phyloP scores from a whole-genome alignment of 2,329 filamentous ascomycete genomes.

The Didymella lethalis region DNA sequence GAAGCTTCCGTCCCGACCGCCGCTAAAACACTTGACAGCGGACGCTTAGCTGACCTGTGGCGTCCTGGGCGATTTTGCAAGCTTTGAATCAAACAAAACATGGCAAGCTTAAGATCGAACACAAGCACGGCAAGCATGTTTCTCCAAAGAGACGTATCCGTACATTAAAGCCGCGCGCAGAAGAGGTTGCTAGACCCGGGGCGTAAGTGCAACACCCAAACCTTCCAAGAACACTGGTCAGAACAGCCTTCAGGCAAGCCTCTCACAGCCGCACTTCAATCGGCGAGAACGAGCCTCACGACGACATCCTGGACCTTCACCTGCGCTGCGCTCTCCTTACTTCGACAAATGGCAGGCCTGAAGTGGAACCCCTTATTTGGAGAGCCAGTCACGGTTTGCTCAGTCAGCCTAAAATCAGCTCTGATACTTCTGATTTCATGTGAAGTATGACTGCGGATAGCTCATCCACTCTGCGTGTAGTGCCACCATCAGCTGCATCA shows the following conservation, averaged over 20 bases:
- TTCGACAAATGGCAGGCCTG: neutral
- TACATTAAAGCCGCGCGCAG: neutral
- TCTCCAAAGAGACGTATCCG: neutral
- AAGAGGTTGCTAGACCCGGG: neutral
- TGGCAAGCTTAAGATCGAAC: neutral
- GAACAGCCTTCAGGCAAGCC: neutral
- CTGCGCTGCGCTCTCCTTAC: neutral
- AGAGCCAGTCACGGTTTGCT: neutral
- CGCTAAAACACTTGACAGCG: constrained; percentile 30
- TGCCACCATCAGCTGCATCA: constrained; percentile 4
- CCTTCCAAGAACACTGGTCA: neutral
- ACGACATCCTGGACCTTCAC: neutral
- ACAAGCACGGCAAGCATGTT: neutral
- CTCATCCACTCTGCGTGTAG: neutral
- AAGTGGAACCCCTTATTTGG: neutral
- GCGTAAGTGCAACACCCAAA: neutral
- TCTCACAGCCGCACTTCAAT: constrained; percentile 3
- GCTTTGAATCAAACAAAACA: neutral
- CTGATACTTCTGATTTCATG: neutral
- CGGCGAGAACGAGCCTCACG: neutral
- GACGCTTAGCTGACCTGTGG: constrained; percentile 28
- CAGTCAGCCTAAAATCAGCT: constrained; percentile 9
- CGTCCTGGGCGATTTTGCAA: constrained; percentile 5
- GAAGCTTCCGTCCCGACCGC: constrained; percentile 29
- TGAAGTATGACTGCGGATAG: neutral